Conservation (phyloP, 805 yeast genomes). For the Cyberlindnera mycetangii region DNA sequence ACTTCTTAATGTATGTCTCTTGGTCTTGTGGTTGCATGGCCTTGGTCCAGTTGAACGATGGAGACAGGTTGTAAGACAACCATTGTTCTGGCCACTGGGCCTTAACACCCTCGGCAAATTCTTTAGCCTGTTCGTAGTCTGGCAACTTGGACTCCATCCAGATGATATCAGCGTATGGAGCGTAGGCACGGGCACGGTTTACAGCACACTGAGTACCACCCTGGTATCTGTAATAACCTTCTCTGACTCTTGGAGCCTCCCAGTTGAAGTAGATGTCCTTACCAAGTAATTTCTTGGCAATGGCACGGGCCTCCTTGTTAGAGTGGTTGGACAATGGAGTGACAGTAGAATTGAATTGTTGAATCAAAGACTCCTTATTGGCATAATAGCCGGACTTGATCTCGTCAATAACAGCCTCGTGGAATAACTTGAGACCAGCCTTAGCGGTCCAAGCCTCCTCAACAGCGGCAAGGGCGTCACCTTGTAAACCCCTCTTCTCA, state of each 20-base stretch:
- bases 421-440: constrained; percentile 86
- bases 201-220: constrained; percentile 98
- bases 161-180: constrained; percentile 91
- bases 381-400: constrained; percentile 58
- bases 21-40: constrained; percentile 89
- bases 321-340: constrained; percentile 76
- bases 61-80: constrained; percentile 95
- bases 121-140: constrained; percentile 88
- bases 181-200: constrained; percentile 92
- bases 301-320: constrained; percentile 70
- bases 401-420: constrained; percentile 86
- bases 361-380: constrained; percentile 61
- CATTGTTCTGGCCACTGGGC: constrained; percentile 82
- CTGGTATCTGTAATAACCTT: constrained; percentile 92
- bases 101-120: constrained; percentile 90
- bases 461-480: constrained; percentile 63
- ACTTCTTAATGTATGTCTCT: constrained; percentile 82
- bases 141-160: constrained; percentile 99
- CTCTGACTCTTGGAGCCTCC: constrained; percentile 93
- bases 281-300: constrained; percentile 76
- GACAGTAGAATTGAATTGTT: constrained; percentile 63
- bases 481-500: constrained; percentile 69
- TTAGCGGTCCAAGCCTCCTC: constrained; percentile 79
- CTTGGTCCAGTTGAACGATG: constrained; percentile 96
- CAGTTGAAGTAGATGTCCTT: constrained; percentile 87